phyloP scores from a whole-genome alignment of 1,284 basidiomycete species.

The Golubevia sp. region DNA sequence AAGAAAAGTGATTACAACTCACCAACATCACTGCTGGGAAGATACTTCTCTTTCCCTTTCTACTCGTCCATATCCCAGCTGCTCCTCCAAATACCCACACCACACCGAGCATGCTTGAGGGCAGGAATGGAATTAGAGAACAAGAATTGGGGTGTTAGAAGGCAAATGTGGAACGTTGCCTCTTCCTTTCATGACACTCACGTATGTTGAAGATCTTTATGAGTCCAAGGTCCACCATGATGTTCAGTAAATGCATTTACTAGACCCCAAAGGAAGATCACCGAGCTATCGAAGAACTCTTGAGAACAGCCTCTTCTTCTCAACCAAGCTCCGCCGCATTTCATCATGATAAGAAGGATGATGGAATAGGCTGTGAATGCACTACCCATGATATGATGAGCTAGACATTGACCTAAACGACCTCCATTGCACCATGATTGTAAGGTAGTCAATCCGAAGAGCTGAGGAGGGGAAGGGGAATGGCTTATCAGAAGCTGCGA shows the following conservation, averaged over 20 bases:
- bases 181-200: slow-evolving; percentile 14
- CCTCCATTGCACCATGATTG: slow-evolving; percentile 72
- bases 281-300: slow-evolving; percentile 87
- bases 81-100: slow-evolving; percentile 85
- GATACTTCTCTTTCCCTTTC: slow-evolving; percentile 81
- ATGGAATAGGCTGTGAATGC: slow-evolving; percentile 76
- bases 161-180: not conserved
- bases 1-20: too few species aligned
- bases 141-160: slow-evolving; percentile 16
- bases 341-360: slow-evolving; percentile 80
- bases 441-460: slow-evolving; percentile 43
- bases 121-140: slow-evolving; percentile 64
- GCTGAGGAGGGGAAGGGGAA: slow-evolving; percentile 4
- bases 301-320: slow-evolving; percentile 67
- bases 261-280: slow-evolving; percentile 79
- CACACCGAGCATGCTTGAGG: slow-evolving; percentile 67
- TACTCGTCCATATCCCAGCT: slow-evolving; percentile 81
- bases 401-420: slow-evolving; percentile 64
- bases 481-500: slow-evolving; percentile 8
- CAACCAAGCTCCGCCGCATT: slow-evolving; percentile 83
- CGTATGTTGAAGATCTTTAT: slow-evolving; percentile 95
- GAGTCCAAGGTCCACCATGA: slow-evolving; percentile 77
- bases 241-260: slow-evolving; percentile 91
- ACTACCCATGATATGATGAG: slow-evolving; percentile 70
- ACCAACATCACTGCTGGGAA: slow-evolving; percentile 80